Base-by-base conservation (phyloP, 306 rosid genomes). In the Vigna unguiculata region DNA sequence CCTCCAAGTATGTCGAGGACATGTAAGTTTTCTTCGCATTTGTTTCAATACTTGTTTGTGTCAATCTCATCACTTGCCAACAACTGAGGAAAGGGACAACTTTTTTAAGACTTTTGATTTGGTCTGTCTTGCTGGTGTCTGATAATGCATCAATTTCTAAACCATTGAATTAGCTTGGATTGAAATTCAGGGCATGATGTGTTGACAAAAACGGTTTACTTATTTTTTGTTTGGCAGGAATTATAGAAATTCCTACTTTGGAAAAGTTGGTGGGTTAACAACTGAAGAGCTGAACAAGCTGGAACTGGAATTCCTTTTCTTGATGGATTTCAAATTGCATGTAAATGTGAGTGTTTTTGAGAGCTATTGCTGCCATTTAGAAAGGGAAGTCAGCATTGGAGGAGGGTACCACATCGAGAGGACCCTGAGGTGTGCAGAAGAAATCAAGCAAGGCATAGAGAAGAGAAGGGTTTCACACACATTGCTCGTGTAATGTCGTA, bases 321-420 rank as follows among this genome's bases (percentile, higher is more conserved):
- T 88, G 80, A 88, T 91, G 97, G 87, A 89, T 36, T 93, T 93
- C 88, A 93, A 93, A 79, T 89, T 91, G 62, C 98, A 93, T 72
- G 98, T 93, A 51, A 93, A 93, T 83, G 86, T 93, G 81, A 93
- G 98, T 87, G 92, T 93, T 63, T 93, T 93, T 69, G 96, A 93
- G 87, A 93, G 98, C 76, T 93, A 93, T 81, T 93, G 98, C 48
- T 70, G 91, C 25, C 98, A 93, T 81, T 83, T 93, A 48, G 97
- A 93, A 73, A 93, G 98, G 73, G 98, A 93, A 80, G 98, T 93
- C 6, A 81, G 97, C 78, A 87, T 87, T 69, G 98, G 98, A 47
- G 98, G 98, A 80, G 97, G 91, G 1, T 93, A 91, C 79, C 96
- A 93, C 19, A 88, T 91, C 53, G 98, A 93, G 81, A 88, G 84